Conservation (phyloP, 768 basidiomycete genomes). For the Hypholoma fasciculare region DNA sequence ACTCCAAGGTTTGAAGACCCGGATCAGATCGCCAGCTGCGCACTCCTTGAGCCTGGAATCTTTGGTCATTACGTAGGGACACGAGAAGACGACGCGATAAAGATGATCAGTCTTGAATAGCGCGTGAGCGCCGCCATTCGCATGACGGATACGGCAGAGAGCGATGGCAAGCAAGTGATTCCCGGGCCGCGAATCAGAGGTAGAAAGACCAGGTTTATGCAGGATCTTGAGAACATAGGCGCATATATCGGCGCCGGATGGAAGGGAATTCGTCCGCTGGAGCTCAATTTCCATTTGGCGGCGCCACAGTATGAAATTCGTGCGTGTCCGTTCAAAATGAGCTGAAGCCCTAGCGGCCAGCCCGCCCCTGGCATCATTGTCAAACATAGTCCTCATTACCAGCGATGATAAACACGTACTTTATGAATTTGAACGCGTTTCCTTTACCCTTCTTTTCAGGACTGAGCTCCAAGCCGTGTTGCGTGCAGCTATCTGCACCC, state of each 20-base stretch:
- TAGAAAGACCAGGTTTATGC: constrained; percentile 14
- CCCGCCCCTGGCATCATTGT: constrained; percentile 44
- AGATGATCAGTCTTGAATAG: constrained; percentile 19
- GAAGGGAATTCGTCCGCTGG: constrained; percentile 24
- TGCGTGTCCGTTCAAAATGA: constrained; percentile 41
- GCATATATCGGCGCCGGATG: constrained; percentile 39
- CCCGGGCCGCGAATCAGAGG: constrained; percentile 17
- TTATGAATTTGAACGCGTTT: constrained; percentile 44
- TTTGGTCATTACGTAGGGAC: constrained; percentile 14
- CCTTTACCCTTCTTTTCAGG: constrained; percentile 51
- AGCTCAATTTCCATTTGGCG: constrained; percentile 41
- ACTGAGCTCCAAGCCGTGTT: constrained; percentile 57
- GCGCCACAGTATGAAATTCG: constrained; percentile 50
- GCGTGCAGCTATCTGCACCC: constrained; percentile 16
- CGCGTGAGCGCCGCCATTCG: constrained; percentile 16
- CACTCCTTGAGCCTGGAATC: constrained; percentile 23
- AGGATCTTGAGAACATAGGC: constrained; percentile 45
- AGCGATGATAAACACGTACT: constrained; percentile 33
- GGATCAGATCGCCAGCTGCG: constrained; percentile 37
- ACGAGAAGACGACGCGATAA: constrained; percentile 38
- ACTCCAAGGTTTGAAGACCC: constrained; percentile 54
- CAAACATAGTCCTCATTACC: neutral
- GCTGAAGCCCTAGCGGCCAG: constrained; percentile 51
- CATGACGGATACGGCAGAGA: constrained; percentile 36
- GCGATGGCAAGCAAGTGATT: constrained; percentile 28